Base-by-base conservation (phyloP, 331 rosid genomes). In the Rhamnella rubrinervis region DNA sequence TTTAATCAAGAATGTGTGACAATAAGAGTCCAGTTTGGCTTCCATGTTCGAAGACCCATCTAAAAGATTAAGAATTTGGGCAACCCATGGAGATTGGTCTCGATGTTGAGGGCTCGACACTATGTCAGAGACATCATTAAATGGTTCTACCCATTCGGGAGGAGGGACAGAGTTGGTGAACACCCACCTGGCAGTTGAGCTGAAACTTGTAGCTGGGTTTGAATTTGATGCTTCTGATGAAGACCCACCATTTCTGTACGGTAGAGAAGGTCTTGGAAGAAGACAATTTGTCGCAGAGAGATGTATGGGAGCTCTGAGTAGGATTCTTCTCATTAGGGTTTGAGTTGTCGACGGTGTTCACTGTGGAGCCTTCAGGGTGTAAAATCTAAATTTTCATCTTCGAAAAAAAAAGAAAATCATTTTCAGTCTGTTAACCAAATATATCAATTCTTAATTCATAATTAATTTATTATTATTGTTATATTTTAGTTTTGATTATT, bases 101-200 rank as follows among this genome's bases (percentile, higher is more conserved):
- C 68, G 82, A 10, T 73, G 46, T 46, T 72, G 77, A 12, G 77
- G 76, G 46, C 80, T 50, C 1, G 91, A 83, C 39, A 80, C 83
- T 21, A 93, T 63, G 72, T 90, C 98, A 31, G 96, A 90, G 83
- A 87, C 77, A 73, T 90, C 88, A 47, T 66, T 76, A 74, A 81
- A 86, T 28, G 96, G 96, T 62, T 93, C 88, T 44, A 90, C 69
- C 81, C 96, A 82, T 77, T 93, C 95, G 4, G 84, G 96, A 25
- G 92, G 96, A 63, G 89, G 96, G 53, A 80, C 81, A 37, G 81
- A 37, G 67, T 70, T 55, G 38, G 86, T 81, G 77, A 77, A 75
- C 46, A 70, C 53, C 70, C 71, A 75, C 74, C 79, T 77, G 67
- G 60, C 15, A 64, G 75, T 68, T 41, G 74, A 16, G 71, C 41